Evolutionary conservation across 2,329 filamentous ascomycete species (phyloP).

Genomic region (Cordyceps farinosa): DNA sequence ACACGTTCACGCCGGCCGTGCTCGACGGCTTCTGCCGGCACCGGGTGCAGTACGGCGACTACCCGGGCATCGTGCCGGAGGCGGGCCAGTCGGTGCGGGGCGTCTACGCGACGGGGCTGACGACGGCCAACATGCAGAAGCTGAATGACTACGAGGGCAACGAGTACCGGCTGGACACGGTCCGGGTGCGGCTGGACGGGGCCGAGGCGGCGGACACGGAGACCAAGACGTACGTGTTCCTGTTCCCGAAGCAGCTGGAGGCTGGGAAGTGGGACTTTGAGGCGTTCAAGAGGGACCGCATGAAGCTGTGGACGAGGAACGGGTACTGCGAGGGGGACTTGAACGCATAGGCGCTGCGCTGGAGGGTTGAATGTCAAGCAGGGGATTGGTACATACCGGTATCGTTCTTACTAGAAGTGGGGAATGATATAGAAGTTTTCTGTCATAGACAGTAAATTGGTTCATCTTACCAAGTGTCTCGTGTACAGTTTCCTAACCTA

Average conservation of each 20-base stretch:
- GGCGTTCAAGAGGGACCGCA: conserved; percentile 74
- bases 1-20: conserved; percentile 68
- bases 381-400: background rate
- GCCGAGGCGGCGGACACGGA: conserved; percentile 39
- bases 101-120: conserved; percentile 73
- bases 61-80: conserved; percentile 70
- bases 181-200: conserved; percentile 43
- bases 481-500: too few relatives aligned
- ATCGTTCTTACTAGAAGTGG: background rate
- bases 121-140: conserved; percentile 67
- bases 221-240: conserved; percentile 61
- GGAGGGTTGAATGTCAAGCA: background rate
- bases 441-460: too few relatives aligned
- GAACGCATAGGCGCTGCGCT: background rate
- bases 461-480: too few relatives aligned
- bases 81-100: conserved; percentile 63
- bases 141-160: conserved; percentile 80
- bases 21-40: conserved; percentile 68
- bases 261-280: conserved; percentile 82
- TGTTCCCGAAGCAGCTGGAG: conserved; percentile 54
- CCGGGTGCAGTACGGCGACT: conserved; percentile 68
- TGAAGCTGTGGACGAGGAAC: conserved; percentile 49
- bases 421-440: too few relatives aligned
- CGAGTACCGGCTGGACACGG: conserved; percentile 58
- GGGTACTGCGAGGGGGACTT: conserved; percentile 37